These are phyloP conservation scores for Ilyonectria robusta DNA, from an alignment of 2,329 filamentous ascomycete species.

Conservation along the genomic window DNA sequence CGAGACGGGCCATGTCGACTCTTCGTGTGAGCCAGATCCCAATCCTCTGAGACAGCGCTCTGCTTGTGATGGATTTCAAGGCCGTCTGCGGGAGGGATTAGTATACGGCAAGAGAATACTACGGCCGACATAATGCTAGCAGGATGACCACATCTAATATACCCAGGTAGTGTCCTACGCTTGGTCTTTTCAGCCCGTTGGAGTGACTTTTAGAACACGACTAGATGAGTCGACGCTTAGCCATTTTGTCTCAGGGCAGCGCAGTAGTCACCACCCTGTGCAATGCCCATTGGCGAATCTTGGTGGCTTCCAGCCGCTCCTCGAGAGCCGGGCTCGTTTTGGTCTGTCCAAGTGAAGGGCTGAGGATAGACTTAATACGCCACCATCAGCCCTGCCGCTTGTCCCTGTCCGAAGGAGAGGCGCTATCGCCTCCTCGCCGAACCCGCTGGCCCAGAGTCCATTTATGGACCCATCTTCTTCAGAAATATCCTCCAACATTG, in stretches of 20 bases:
- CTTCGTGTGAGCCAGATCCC: not conserved
- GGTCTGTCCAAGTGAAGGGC: not conserved
- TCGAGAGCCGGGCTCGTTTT: not conserved
- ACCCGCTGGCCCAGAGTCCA: not conserved
- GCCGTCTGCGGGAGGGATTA: no score
- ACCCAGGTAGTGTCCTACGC: not conserved
- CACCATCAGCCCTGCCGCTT: constrained; percentile 1
- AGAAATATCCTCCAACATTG: no score
- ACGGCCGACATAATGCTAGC: not conserved
- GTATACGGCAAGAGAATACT: not conserved
- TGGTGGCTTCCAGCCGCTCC: not conserved
- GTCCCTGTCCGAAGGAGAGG: not conserved
- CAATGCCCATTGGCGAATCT: not conserved
- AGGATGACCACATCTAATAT: not conserved
- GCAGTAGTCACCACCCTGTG: not conserved
- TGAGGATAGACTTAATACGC: not conserved
- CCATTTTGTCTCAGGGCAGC: not conserved
- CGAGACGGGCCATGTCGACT: not conserved
- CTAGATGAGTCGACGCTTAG: not conserved
- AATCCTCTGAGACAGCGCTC: not conserved
- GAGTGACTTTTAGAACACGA: not conserved
- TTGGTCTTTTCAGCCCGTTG: not conserved
- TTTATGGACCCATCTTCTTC: not conserved
- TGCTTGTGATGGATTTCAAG: not conserved
- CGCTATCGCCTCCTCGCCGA: not conserved